Conservation (phyloP, 352 stramenopile species). For the Phytophthora constricta region DNA sequence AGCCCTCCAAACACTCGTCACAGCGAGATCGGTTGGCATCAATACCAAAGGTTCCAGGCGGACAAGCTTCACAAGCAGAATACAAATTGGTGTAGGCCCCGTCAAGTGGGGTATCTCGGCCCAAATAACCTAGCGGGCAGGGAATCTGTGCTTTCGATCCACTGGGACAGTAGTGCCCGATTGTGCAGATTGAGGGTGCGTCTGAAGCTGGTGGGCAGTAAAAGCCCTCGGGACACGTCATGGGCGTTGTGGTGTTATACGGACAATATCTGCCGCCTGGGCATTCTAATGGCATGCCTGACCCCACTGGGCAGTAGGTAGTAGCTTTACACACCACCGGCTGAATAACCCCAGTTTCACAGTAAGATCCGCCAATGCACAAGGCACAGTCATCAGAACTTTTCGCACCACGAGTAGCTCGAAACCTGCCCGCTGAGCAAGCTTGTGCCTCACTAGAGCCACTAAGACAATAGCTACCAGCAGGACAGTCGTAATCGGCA, state of each 20-base stretch:
- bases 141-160: constrained; percentile 58
- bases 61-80: constrained; percentile 79
- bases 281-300: constrained; percentile 59
- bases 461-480: constrained; percentile 72
- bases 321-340: constrained; percentile 57
- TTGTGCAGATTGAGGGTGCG: constrained; percentile 43
- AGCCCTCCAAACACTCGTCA: constrained; percentile 75
- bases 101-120: constrained; percentile 54
- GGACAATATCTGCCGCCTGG: constrained; percentile 75
- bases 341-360: constrained; percentile 46
- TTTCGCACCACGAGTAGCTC: constrained; percentile 40
- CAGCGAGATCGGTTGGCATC: constrained; percentile 83
- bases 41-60: constrained; percentile 77
- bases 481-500: constrained; percentile 68
- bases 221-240: constrained; percentile 73
- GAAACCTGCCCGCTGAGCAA: constrained; percentile 62
- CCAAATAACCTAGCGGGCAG: constrained; percentile 83
- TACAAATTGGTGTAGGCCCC: constrained; percentile 54
- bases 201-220: constrained; percentile 64
- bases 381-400: constrained; percentile 46
- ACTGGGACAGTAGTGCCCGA: constrained; percentile 80
- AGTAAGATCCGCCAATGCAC: constrained; percentile 74
- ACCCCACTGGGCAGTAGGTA: constrained; percentile 67
- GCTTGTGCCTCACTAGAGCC: constrained; percentile 39
- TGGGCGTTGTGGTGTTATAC: constrained; percentile 66